A percentile compares a stretch with the other conserved stretches of the same genome.
Conservation (phyloP, 108 stramenopile genomes). For the Fistulifera solaris region DNA sequence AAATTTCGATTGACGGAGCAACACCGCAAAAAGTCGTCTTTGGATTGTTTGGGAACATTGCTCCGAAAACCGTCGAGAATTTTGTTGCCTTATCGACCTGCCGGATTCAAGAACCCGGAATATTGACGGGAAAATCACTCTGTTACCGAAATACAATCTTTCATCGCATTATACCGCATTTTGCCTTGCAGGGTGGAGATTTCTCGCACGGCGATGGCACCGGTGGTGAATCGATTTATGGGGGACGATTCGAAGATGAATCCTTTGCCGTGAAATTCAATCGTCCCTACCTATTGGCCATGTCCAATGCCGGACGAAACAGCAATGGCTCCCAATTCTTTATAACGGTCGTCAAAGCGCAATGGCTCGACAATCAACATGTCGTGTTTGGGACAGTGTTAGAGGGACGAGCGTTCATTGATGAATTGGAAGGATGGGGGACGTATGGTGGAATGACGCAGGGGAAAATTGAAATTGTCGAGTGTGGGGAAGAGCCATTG, state of each 20-base stretch:
- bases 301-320: constrained; percentile 68
- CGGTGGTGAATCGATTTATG: constrained; percentile 90
- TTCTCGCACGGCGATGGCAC: constrained; percentile 85
- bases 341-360: constrained; percentile 86
- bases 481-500: constrained; percentile 61
- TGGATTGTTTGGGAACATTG: constrained; percentile 85
- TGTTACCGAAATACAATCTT: constrained; percentile 67
- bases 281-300: constrained; percentile 74
- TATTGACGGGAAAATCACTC: constrained; percentile 58
- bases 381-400: constrained; percentile 77
- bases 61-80: constrained; percentile 88
- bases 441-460: constrained; percentile 50
- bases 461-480: constrained; percentile 50
- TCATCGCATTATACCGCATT: constrained; percentile 83
- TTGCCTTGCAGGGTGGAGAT: constrained; percentile 90
- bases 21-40: constrained; percentile 55
- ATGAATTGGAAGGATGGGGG: constrained; percentile 60
- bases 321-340: constrained; percentile 75
- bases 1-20: constrained; percentile 38
- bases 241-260: constrained; percentile 77
- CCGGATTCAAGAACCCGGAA: constrained; percentile 55
- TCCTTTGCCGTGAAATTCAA: constrained; percentile 87
- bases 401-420: constrained; percentile 45
- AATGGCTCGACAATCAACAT: constrained; percentile 81
- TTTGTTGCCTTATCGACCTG: constrained; percentile 80